These are phyloP conservation scores for Picochlorum sp. DNA, from an alignment of 139 green algal species.

Conservation along the genomic window DNA sequence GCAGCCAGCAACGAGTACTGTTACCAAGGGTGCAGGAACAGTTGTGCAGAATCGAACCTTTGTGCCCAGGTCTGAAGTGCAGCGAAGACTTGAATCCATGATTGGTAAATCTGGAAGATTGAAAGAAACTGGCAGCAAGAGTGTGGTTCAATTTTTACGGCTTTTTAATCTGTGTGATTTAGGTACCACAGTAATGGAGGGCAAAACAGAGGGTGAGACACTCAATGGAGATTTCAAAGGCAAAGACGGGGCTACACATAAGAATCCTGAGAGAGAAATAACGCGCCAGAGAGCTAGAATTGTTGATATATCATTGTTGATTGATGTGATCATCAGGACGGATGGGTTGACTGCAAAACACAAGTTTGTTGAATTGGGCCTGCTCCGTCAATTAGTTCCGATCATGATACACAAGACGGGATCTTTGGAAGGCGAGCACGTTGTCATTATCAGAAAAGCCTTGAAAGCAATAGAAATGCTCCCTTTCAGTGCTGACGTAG, in stretches of 20 bases:
- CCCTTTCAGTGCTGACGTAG: conserved; percentile 52
- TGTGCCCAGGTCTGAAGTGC: conserved; percentile 60
- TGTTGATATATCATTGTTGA: conserved; percentile 75
- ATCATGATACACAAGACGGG: conserved; percentile 37
- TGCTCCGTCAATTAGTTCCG: conserved; percentile 65
- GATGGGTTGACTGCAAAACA: conserved; percentile 17
- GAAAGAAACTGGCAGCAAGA: conserved; percentile 8
- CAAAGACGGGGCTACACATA: conserved; percentile 23
- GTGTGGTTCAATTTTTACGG: conserved; percentile 44
- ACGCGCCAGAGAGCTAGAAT: conserved; percentile 67
- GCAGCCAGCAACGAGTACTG: no score
- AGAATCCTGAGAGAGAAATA: conserved; percentile 21
- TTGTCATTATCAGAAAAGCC: conserved; percentile 51
- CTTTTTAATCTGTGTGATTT: conserved; percentile 92
- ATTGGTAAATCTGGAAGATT: conserved; percentile 42
- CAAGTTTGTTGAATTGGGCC: conserved; percentile 60
- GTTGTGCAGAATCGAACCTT: conserved; percentile 1
- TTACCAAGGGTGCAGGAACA: no score
- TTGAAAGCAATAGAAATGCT: conserved; percentile 53
- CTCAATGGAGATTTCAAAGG: conserved; percentile 2
- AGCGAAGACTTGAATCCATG: conserved; percentile 62
- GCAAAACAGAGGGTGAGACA: not conserved
- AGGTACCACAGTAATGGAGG: conserved; percentile 24
- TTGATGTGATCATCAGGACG: conserved; percentile 76
- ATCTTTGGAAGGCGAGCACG: conserved; percentile 47